A percentile compares a stretch with the other conserved stretches of the same genome.
phyloP scores from a whole-genome alignment of 768 basidiomycete genomes.

The Russula compacta region DNA sequence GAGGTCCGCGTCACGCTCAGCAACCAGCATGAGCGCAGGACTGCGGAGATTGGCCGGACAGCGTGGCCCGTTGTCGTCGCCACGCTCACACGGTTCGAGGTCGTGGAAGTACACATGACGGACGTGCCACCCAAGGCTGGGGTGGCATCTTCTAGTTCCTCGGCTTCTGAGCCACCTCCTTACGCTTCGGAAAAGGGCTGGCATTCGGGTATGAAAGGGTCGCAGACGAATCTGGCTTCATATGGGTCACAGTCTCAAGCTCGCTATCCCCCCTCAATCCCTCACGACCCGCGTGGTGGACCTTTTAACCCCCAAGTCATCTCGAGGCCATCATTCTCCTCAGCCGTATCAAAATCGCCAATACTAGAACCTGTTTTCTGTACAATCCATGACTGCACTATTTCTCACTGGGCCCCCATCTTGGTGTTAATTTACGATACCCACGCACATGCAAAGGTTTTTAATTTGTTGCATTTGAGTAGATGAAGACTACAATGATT shows the following conservation, averaged over 20 bases:
- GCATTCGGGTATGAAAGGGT: neutral
- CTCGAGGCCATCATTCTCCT: neutral
- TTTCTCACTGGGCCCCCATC: too few relatives aligned
- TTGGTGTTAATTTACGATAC: neutral
- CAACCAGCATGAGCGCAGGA: constrained; percentile 7
- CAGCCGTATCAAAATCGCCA: neutral
- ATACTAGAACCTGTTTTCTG: neutral
- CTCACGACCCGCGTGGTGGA: neutral
- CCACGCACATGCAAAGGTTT: neutral
- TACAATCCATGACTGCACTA: neutral
- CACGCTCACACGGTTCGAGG: constrained; percentile 23
- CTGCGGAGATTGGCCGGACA: constrained; percentile 22
- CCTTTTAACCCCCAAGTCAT: neutral
- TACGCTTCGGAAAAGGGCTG: neutral
- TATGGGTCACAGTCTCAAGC: neutral
- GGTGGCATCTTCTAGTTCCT: neutral
- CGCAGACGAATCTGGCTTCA: neutral
- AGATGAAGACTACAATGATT: neutral
- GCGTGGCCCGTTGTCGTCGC: constrained; percentile 22
- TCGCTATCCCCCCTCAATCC: neutral
- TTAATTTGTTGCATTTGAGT: neutral
- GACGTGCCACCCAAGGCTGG: neutral
- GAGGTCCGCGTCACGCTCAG: constrained; percentile 21
- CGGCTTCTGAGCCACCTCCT: constrained; percentile 10
- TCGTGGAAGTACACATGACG: constrained; percentile 23